Conservation (phyloP, 768 basidiomycete genomes). For the Xerocomellus chrysenteron region DNA sequence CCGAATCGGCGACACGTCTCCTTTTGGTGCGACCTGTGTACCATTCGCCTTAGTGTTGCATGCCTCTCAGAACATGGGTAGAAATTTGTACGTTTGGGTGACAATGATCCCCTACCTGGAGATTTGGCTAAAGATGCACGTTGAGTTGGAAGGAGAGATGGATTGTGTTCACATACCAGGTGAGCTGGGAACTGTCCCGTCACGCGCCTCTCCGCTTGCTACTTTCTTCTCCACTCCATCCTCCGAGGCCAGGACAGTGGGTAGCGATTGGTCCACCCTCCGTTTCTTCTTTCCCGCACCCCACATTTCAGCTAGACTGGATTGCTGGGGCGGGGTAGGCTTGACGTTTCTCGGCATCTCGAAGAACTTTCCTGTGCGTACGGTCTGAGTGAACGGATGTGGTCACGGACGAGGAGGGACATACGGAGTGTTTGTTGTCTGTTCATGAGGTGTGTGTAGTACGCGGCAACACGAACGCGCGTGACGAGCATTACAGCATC, state of each 20-base stretch:
- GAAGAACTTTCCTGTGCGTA: conserved; percentile 64
- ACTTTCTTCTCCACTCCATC: conserved; percentile 27
- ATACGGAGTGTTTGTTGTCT: conserved; percentile 75
- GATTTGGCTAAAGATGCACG: conserved; percentile 30
- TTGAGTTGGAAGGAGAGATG: conserved; percentile 2
- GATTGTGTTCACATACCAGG: conserved; percentile 12
- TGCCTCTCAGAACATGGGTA: neutral
- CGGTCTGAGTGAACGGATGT: neutral
- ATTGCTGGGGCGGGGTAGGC: conserved; percentile 68
- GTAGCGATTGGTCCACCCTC: conserved; percentile 19
- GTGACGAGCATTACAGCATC: conserved; percentile 24
- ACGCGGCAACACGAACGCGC: conserved; percentile 14
- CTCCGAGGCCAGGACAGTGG: conserved; percentile 21
- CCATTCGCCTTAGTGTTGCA: neutral
- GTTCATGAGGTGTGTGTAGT: conserved; percentile 43
- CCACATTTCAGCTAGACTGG: conserved; percentile 80
- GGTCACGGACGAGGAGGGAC: conserved; percentile 7
- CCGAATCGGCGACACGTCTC: conserved; percentile 53
- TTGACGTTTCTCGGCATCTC: conserved; percentile 69
- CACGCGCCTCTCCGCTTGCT: conserved; percentile 13
- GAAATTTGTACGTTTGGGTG: conserved; percentile 20
- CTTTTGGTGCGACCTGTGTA: conserved; percentile 43
- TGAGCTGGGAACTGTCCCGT: neutral
- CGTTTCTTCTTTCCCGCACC: conserved; percentile 46
- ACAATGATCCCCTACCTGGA: conserved; percentile 37